phyloP scores from a whole-genome alignment of 2,329 filamentous ascomycete species.

The Fusarium temperatum region DNA sequence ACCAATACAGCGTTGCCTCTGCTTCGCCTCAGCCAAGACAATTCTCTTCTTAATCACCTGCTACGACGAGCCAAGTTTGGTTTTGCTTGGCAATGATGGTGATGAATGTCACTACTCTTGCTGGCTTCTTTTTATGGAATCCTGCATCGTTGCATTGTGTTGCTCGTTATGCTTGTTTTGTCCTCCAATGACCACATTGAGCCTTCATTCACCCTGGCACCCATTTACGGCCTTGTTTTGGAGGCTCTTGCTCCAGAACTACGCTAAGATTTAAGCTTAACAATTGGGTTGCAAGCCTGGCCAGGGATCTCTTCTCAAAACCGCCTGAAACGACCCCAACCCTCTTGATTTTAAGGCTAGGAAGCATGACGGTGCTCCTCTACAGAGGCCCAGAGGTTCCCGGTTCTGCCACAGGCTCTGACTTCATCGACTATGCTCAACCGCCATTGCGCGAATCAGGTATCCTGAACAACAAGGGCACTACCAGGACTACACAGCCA shows the following conservation, averaged over 20 bases:
- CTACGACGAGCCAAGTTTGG: constrained; percentile 15
- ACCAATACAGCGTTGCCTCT: not conserved
- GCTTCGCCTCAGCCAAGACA: constrained; percentile 34
- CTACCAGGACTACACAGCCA: constrained; percentile 7
- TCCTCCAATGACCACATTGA: constrained; percentile 4
- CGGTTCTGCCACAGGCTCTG: not conserved
- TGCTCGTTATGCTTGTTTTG: constrained; percentile 11
- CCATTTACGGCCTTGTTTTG: not conserved
- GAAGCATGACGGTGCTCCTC: not conserved
- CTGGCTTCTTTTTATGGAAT: constrained; percentile 8
- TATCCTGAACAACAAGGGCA: constrained; percentile 3
- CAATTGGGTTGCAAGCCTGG: constrained; percentile 9
- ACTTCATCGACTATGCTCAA: constrained; percentile 4
- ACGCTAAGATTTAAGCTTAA: constrained; percentile 39
- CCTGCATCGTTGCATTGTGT: not conserved
- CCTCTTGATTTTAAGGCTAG: not conserved
- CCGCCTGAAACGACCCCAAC: constrained; percentile 8
- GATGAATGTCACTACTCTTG: constrained; percentile 14
- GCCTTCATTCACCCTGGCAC: not conserved
- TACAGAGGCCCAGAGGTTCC: not conserved
- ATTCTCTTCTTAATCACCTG: constrained; percentile 21
- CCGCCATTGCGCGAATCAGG: not conserved
- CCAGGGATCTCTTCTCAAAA: constrained; percentile 16
- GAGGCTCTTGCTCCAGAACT: constrained; percentile 23
- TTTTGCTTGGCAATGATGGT: constrained; percentile 17